These are phyloP conservation scores for Ophiocordyceps camponoti-saundersi DNA, from an alignment of 2,329 filamentous ascomycete species.

Conservation along the genomic window DNA sequence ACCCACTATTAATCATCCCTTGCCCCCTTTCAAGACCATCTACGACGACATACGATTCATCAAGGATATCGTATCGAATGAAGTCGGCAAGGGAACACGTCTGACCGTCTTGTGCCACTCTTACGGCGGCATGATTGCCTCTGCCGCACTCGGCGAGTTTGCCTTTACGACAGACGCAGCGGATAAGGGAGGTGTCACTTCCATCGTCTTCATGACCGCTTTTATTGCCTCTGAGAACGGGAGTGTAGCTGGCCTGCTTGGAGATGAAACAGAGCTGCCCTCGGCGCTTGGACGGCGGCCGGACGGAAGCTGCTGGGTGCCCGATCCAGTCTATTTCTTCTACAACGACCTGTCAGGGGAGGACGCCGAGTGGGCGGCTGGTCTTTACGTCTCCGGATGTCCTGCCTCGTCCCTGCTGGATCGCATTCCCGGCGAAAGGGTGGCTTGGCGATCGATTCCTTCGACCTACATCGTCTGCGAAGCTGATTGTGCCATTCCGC, in stretches of 20 bases:
- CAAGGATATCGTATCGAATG: conserved; percentile 1
- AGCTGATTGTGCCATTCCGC: not conserved
- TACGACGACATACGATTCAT: conserved; percentile 4
- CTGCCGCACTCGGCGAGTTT: conserved; percentile 1
- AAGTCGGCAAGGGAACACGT: not conserved
- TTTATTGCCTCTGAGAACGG: not conserved
- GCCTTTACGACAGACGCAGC: not conserved
- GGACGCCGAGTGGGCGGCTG: not conserved
- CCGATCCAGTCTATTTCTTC: not conserved
- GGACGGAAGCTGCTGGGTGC: not conserved
- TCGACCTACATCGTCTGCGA: not conserved
- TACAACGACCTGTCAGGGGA: not conserved
- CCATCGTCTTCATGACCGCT: not conserved
- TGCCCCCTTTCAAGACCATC: conserved; percentile 6
- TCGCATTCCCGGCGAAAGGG: not conserved
- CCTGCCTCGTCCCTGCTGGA: not conserved
- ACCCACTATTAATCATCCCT: conserved; percentile 5
- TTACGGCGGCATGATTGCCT: conserved; percentile 1
- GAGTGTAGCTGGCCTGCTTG: not conserved
- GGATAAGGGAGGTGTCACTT: not conserved
- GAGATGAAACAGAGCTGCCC: not conserved
- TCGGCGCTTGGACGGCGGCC: not conserved
- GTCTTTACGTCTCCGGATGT: not conserved
- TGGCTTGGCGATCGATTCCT: not conserved
- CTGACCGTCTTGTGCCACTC: conserved; percentile 2